A percentile compares a stretch with the other conserved stretches of the same genome.
Conservation (phyloP, 2,329 filamentous ascomycete species). For the Paecilomyces variotii region DNA sequence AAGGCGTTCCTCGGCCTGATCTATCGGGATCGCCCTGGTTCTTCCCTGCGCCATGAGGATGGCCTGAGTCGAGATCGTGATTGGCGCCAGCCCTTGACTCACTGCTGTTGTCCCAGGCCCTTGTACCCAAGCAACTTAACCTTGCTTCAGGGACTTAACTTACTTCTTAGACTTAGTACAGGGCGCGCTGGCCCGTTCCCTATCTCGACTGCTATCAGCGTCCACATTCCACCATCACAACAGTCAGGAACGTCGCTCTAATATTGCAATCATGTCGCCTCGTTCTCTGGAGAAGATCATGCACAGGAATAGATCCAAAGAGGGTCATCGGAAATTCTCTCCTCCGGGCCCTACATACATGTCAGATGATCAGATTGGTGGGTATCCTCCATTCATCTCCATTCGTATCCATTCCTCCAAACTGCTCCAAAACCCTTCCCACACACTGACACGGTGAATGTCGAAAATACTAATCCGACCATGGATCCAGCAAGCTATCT, state of each 20-base stretch:
- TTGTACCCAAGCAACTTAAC: background rate
- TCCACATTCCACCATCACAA: background rate
- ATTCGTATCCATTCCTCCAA: slow-evolving; percentile 6
- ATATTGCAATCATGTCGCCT: background rate
- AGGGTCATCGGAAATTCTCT: slow-evolving; percentile 36
- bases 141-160: background rate
- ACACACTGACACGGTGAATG: slow-evolving; percentile 10
- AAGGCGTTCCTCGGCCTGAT: background rate
- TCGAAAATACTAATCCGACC: slow-evolving; percentile 2
- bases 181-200: background rate
- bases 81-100: background rate
- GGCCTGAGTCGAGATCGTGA: background rate
- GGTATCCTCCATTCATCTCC: slow-evolving; percentile 11
- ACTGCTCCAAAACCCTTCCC: background rate
- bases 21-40: background rate
- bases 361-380: slow-evolving; percentile 40
- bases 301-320: slow-evolving; percentile 29
- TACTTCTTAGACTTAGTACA: background rate
- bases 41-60: background rate
- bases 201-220: background rate
- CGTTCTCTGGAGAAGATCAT: slow-evolving; percentile 22
- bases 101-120: background rate
- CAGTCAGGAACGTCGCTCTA: background rate
- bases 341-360: slow-evolving; percentile 40
- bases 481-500: slow-evolving; percentile 47